These are phyloP conservation scores for Sisymbrium irio DNA, from an alignment of 345 rosid species.

Conservation along the genomic window DNA sequence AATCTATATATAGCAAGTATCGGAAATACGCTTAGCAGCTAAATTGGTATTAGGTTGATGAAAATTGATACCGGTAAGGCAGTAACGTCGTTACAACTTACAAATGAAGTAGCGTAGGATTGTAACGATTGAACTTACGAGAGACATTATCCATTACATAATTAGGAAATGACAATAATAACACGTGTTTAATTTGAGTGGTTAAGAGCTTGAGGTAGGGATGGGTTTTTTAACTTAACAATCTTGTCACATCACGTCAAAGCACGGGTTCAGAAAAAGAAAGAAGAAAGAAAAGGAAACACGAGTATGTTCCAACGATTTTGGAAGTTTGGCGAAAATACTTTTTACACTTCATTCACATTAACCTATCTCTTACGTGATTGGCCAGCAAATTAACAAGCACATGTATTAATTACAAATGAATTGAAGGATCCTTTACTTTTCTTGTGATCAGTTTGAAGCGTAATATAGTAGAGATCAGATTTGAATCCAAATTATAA, in stretches of 20 bases:
- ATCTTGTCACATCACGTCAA: slow-evolving; percentile 6
- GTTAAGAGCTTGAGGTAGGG: background rate
- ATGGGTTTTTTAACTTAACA: background rate
- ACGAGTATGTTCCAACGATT: slow-evolving; percentile 19
- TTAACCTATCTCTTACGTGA: slow-evolving; percentile 3
- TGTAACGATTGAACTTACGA: no score
- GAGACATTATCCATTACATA: no score
- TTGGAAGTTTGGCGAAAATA: slow-evolving; percentile 18
- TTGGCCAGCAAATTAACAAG: background rate
- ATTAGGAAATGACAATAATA: background rate
- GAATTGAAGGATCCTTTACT: background rate
- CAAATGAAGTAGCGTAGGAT: no score
- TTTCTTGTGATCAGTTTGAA: background rate
- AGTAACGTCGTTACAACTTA: no score
- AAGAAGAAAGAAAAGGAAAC: background rate
- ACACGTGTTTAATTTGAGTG: background rate
- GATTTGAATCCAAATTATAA: background rate
- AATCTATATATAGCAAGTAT: no score
- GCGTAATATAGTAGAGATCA: background rate
- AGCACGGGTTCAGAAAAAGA: background rate
- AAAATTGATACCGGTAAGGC: no score
- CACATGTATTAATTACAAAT: background rate
- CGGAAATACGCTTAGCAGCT: no score
- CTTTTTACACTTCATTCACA: slow-evolving; percentile 22
- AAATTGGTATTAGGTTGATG: no score